Evolutionary conservation across 306 rosid genomes (phyloP), one percentile per base, ranked within the genome.

Genomic region (Cucumis melo): DNA sequence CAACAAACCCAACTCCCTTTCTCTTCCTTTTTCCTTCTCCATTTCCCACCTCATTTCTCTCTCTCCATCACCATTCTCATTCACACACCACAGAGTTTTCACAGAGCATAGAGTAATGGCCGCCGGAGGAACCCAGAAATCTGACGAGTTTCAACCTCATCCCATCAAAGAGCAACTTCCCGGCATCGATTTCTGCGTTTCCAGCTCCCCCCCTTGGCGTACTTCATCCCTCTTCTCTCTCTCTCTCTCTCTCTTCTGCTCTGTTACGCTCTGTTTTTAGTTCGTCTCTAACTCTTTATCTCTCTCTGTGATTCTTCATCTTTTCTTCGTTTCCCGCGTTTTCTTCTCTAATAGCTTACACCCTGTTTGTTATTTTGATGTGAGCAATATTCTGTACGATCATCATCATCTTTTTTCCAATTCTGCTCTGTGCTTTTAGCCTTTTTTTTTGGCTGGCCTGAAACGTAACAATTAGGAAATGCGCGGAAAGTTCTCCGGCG

Each of bases 111-210:
- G 5, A 44, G 9, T 7, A 16, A 71, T 71, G 75, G 75, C 20
- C 34, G 58, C 39, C 29, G 89, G 78, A 50, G 88, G 77, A 42
- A 73, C 85, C 3, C 78, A 54, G 6, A 90, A 88, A 75, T 66
- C 1, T 11, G 94, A 84, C 54, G 97, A 90, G 29, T 87, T 87
- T 41, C 86, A 66, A 19, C 97, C 98, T 34, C 96, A 89, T 79
- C 93, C 97, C 0, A 79, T 89, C 10, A 90, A 84, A 84, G 98
- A 91, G 0, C 98, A 94, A 71, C 94, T 91, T 85, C 93, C 91
- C 15, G 92, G 96, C 24, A 85, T 91, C 57, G 86, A 87, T 73
- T 94, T 77, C 88, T 88, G 98, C 72, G 77, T 93, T 78, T 77
- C 81, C 41, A 91, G 97, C 78, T 78, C 90, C 44, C 97, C 98